Evolutionary conservation across 352 stramenopile species (phyloP), one percentile per base, ranked within the genome.

Genomic region (Globisporangium paroecandrum): DNA sequence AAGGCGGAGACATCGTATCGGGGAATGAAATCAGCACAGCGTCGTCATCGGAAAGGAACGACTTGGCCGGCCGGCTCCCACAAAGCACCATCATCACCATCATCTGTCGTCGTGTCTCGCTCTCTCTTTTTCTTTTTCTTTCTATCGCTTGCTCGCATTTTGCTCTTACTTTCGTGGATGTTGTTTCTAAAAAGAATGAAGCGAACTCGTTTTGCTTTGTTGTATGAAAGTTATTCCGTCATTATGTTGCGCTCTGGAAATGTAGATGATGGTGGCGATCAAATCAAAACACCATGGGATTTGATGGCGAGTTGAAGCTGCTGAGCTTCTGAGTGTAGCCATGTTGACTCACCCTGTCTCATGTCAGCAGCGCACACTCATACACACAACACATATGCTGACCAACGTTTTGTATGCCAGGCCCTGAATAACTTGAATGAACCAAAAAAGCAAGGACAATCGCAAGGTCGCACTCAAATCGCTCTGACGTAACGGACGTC

Each of bases 1-100:
- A 89, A 61, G 51, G 22, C 36, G 43, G 18, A 51, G 43, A 51
- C 43, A 6, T 64, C 27, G 51, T 20, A 51, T 51, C 43, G 36
- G 12, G 13, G 51, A 55, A 22, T 55, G 32, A 62, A 32, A 24
- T 29, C 56, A 62, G 15, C 20, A 53, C 34, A 18, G 24, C 38
- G 41, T 57, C 43, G 27, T 57, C 18, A 22, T 47, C n/a, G 55
- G 27, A 61, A 29, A 22, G 29, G 29, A 61, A 46, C 9, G 18
- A 60, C 34, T 38, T 4, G 29, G 15, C 27, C 15, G 56, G 15
- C 29, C 56, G 56, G 27, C 56, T 25, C 7, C 55, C 56, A 32
- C 56, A 24, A 62, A 29, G 25, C 56, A 22, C 12, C 32, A 47
- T 22, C 29, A 61, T 22, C 20, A 62, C 56, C 56, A 32, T 32